A percentile compares a stretch with the other conserved stretches of the same genome.
These are phyloP conservation scores for Aciculosporium take DNA, from an alignment of 2,329 filamentous ascomycete genomes.

Conservation along the genomic window DNA sequence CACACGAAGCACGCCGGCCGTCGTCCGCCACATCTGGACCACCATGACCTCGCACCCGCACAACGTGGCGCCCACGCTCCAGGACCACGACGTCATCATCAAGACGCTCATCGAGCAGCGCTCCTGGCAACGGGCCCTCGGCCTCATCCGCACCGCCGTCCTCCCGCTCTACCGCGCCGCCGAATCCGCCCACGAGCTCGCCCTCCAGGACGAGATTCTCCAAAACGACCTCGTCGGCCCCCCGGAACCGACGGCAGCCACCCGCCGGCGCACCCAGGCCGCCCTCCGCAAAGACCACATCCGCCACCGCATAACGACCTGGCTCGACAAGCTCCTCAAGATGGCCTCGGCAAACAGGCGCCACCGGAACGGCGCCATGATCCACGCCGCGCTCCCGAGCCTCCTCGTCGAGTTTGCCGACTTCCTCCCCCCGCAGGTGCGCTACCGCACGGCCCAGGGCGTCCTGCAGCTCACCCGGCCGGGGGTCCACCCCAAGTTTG, in stretches of 20 bases:
- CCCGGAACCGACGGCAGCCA: slow-evolving; percentile 7
- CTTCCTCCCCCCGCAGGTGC: slow-evolving; percentile 18
- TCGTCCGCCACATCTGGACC: slow-evolving; percentile 41
- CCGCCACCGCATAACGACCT: slow-evolving; percentile 17
- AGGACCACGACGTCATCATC: slow-evolving; percentile 35
- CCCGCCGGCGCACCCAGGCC: slow-evolving; percentile 14
- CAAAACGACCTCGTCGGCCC: slow-evolving; percentile 11
- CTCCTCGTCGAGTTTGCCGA: slow-evolving; percentile 20
- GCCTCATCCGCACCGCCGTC: slow-evolving; percentile 25
- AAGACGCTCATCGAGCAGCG: slow-evolving; percentile 22
- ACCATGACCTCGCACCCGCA: slow-evolving; percentile 46
- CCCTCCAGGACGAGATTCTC: slow-evolving; percentile 21
- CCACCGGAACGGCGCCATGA: slow-evolving; percentile 12
- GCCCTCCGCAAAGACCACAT: slow-evolving; percentile 19
- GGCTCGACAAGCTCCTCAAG: slow-evolving; percentile 16
- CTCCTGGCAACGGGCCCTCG: slow-evolving; percentile 18
- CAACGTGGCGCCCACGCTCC: slow-evolving; percentile 39
- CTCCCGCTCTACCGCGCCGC: slow-evolving; percentile 23
- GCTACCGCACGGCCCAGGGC: slow-evolving; percentile 21
- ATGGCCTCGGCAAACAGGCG: slow-evolving; percentile 10
- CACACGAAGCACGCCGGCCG: slow-evolving; percentile 22
- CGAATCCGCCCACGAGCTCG: slow-evolving; percentile 13
- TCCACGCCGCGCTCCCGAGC: slow-evolving; percentile 14
- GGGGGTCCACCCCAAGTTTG: slow-evolving; percentile 10
- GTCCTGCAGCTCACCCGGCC: slow-evolving; percentile 14